phyloP scores from a whole-genome alignment of 2,329 filamentous ascomycete genomes.

The Juglanconis oblonga region DNA sequence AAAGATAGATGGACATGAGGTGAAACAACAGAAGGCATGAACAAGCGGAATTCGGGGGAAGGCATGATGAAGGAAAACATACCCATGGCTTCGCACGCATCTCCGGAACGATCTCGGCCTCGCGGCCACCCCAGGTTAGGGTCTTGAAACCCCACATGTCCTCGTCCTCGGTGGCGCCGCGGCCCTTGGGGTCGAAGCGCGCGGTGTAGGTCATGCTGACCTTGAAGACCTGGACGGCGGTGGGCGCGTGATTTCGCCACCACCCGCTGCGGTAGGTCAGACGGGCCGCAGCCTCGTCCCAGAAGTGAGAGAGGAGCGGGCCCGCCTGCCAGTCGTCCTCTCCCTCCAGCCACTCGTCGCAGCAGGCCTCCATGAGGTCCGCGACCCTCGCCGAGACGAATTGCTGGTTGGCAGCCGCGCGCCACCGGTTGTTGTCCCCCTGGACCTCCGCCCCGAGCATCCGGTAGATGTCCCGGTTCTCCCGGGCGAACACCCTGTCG shows the following conservation, averaged over 20 bases:
- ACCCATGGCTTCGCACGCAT: conserved; percentile 14
- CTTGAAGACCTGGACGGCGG: conserved; percentile 6
- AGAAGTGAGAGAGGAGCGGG: conserved; percentile 4
- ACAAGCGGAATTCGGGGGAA: no score
- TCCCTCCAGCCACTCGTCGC: conserved; percentile 16
- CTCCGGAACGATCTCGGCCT: conserved; percentile 15
- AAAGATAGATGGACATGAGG: not conserved
- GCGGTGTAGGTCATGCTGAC: conserved; percentile 11
- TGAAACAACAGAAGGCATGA: no score
- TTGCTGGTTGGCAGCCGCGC: conserved; percentile 3
- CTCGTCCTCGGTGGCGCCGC: conserved; percentile 1
- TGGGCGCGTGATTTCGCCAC: conserved; percentile 1
- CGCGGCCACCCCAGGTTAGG: conserved; percentile 14
- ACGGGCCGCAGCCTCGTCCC: conserved; percentile 4
- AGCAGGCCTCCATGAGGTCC: conserved; percentile 13
- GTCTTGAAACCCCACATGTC: conserved; percentile 11
- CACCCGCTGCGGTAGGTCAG: not conserved
- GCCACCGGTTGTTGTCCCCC: not conserved
- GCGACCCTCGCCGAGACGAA: conserved; percentile 1
- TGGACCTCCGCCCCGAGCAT: conserved; percentile 7
- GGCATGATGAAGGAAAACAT: not conserved
- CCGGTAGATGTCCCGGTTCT: not conserved
- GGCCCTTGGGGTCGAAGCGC: conserved; percentile 13
- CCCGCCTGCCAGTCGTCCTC: conserved; percentile 9
- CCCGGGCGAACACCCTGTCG: not conserved